Conservation (phyloP, 768 basidiomycete species). For the Rhizopogon roseolus region DNA sequence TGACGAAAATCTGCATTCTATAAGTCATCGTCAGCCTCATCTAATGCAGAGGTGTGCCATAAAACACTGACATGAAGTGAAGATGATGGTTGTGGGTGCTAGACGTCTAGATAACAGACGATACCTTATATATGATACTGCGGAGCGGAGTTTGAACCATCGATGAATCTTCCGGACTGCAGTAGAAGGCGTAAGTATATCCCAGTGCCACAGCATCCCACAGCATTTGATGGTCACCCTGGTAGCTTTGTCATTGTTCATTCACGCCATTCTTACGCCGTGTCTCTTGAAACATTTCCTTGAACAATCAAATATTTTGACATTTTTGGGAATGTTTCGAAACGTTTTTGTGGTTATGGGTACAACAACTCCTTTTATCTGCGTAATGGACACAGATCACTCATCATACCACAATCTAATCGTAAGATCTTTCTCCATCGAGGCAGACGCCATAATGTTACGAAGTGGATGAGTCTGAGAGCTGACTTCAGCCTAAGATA, state of each 20-base stretch:
- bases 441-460: slow-evolving; percentile 80
- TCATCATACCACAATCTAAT: slow-evolving; percentile 78
- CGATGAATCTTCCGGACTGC: not conserved
- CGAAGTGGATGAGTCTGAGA: slow-evolving; percentile 70
- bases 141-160: not conserved
- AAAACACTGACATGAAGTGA: not conserved
- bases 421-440: slow-evolving; percentile 83
- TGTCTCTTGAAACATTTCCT: no score
- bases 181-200: no score
- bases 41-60: not conserved
- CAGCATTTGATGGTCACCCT: no score
- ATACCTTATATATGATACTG: not conserved
- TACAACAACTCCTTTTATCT: not conserved
- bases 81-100: not conserved
- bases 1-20: slow-evolving; percentile 84
- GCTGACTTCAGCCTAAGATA: slow-evolving; percentile 6
- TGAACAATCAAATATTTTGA: no score
- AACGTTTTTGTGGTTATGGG: no score
- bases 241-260: no score
- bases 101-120: not conserved
- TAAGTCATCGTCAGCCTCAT: not conserved
- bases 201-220: no score
- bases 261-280: no score
- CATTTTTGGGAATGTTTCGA: no score
- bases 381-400: slow-evolving; percentile 19